Conservation (phyloP, 805 yeast genomes). For the Monosporozyma siamensis region DNA sequence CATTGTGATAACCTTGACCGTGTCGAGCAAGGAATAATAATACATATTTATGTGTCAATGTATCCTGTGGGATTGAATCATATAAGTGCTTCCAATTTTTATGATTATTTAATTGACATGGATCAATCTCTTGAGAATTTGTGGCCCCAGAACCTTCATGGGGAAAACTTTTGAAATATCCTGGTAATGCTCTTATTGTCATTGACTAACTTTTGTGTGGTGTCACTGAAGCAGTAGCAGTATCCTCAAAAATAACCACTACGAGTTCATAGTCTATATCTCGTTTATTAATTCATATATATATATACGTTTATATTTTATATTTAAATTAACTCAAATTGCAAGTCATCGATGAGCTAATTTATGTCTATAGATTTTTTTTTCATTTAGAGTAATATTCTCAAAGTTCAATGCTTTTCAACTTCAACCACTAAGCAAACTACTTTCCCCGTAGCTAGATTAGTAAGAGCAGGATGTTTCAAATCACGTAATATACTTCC, state of each 20-base stretch:
- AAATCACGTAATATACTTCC: slow-evolving; percentile 41
- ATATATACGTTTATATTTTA: no score
- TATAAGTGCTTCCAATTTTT: slow-evolving; percentile 16
- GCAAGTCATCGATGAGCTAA: no score
- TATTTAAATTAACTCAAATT: no score
- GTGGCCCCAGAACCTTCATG: slow-evolving; percentile 1
- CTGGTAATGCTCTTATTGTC: slow-evolving; percentile 11
- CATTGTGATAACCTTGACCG: slow-evolving; percentile 63
- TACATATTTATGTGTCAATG: slow-evolving; percentile 13
- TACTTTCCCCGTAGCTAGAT: slow-evolving; percentile 54
- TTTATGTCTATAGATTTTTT: no score
- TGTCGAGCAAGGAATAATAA: slow-evolving; percentile 37
- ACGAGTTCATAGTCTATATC: no score
- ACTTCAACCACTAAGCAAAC: slow-evolving; percentile 46
- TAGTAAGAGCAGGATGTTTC: slow-evolving; percentile 47
- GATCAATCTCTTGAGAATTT: slow-evolving; percentile 9
- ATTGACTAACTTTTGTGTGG: not conserved
- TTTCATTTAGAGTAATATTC: no score
- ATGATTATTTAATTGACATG: slow-evolving; percentile 9
- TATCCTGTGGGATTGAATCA: slow-evolving; percentile 16
- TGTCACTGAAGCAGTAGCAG: no score
- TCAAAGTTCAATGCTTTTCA: not conserved
- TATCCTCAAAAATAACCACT: no score
- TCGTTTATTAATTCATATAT: no score
- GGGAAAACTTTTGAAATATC: slow-evolving; percentile 12